A percentile compares a stretch with the other conserved stretches of the same genome.
These are phyloP conservation scores for Pontederia paniculata DNA, from an alignment of 176 grass and related monocot genomes.

Conservation along the genomic window DNA sequence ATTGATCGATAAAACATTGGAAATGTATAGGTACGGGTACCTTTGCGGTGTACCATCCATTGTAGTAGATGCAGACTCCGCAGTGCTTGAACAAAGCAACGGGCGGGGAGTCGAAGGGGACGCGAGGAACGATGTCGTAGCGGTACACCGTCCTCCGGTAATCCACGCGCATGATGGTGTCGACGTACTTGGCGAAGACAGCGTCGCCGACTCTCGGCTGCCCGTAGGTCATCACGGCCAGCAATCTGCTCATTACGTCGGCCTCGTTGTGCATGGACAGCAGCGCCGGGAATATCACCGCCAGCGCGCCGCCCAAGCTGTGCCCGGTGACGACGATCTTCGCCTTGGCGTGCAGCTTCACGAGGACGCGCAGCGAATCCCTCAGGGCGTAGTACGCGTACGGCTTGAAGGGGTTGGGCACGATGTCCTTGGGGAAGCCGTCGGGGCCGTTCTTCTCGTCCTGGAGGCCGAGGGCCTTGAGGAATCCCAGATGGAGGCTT, in stretches of 20 bases:
- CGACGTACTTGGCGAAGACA: conserved; percentile 22
- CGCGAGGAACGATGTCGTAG: conserved; percentile 53
- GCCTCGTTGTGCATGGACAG: conserved; percentile 37
- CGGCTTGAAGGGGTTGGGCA: conserved; percentile 4
- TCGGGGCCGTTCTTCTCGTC: conserved; percentile 21
- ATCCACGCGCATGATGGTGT: neutral
- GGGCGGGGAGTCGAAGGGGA: conserved; percentile 48
- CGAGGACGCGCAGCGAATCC: conserved; percentile 19
- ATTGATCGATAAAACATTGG: neutral
- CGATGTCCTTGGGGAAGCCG: conserved; percentile 29
- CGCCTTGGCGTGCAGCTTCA: conserved; percentile 36
- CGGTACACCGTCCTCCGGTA: conserved; percentile 60
- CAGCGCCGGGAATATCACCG: conserved; percentile 49
- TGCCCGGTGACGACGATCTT: conserved; percentile 56
- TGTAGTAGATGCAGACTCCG: conserved; percentile 46
- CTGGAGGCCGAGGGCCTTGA: conserved; percentile 77
- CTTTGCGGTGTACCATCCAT: conserved; percentile 47
- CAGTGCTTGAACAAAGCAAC: conserved; percentile 34
- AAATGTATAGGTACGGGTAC: neutral
- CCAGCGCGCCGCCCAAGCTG: conserved; percentile 78
- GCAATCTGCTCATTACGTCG: conserved; percentile 27
- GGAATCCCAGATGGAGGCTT: conserved; percentile 70
- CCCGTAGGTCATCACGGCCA: conserved; percentile 41
- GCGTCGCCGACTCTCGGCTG: conserved; percentile 66
- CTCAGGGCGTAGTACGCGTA: conserved; percentile 72